Conservation (phyloP, 495 filamentous ascomycete genomes). For the Tuber melanosporum region DNA sequence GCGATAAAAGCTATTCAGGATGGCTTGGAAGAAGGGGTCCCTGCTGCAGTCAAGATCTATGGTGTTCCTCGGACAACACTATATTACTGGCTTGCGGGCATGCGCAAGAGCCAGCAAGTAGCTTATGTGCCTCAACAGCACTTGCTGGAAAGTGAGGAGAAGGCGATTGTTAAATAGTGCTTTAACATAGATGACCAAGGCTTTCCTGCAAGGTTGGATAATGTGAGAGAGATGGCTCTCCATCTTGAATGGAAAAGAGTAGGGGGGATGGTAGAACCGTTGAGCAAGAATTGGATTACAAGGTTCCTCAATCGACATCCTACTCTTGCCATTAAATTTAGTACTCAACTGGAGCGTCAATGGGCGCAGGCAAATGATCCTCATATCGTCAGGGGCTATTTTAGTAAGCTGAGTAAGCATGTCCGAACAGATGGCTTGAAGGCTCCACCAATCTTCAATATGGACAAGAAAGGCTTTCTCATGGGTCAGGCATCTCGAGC, state of each 20-base stretch:
- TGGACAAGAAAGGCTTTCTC: too few relatives aligned
- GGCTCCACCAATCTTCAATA: too few relatives aligned
- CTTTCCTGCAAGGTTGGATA: not conserved
- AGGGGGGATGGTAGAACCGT: not conserved
- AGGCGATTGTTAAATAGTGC: not conserved
- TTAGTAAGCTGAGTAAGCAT: too few relatives aligned
- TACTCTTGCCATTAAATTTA: too few relatives aligned
- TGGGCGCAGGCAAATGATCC: too few relatives aligned
- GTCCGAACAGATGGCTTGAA: too few relatives aligned
- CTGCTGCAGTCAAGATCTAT: slow-evolving; percentile 7
- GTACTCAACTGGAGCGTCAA: too few relatives aligned
- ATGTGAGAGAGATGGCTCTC: slow-evolving; percentile 7
- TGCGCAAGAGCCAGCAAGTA: not conserved
- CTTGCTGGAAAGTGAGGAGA: not conserved
- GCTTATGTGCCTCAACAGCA: not conserved
- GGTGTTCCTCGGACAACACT: slow-evolving; percentile 4
- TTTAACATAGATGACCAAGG: too few relatives aligned
- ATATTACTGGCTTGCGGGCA: not conserved
- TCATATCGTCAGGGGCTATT: too few relatives aligned
- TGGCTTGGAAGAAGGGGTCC: not conserved
- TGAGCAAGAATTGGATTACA: slow-evolving; percentile 1
- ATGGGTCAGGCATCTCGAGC: too few relatives aligned
- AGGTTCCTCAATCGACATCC: too few relatives aligned
- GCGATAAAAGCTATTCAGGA: not conserved
- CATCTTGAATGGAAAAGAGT: not conserved